Evolutionary conservation across 208 protist species (phyloP).

Genomic region (Wallacemonas sp.): DNA sequence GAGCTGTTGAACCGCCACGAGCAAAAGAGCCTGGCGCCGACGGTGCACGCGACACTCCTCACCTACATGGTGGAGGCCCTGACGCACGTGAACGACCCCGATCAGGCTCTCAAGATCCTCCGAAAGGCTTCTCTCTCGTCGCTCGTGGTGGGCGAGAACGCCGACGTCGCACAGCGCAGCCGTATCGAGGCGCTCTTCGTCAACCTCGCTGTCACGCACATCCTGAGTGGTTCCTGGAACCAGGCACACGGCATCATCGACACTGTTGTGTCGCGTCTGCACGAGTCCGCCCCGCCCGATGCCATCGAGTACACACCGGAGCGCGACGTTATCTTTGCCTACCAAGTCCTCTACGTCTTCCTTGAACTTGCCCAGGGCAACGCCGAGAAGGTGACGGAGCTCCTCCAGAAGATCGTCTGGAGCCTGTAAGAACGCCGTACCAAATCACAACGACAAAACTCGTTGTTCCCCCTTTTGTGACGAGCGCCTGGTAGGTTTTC

Average conservation of each 20-base stretch:
- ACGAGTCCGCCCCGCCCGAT: conserved; percentile 47
- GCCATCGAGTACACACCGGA: conserved; percentile 60
- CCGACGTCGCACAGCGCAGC: conserved; percentile 67
- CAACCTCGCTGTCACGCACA: conserved; percentile 81
- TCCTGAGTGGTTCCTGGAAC: conserved; percentile 82
- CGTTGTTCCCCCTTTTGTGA: no score
- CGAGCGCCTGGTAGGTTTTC: no score
- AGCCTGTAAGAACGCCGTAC: conserved; percentile 29
- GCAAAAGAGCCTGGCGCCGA: conserved; percentile 52
- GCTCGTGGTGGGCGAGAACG: conserved; percentile 46
- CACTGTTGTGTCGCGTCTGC: conserved; percentile 78
- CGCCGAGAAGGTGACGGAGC: conserved; percentile 75
- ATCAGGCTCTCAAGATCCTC: conserved; percentile 71
- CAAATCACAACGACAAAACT: no score
- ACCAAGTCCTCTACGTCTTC: conserved; percentile 79
- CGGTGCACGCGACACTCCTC: conserved; percentile 74
- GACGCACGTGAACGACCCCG: conserved; percentile 81
- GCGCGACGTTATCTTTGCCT: conserved; percentile 68
- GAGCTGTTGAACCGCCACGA: conserved; percentile 73
- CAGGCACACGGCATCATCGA: conserved; percentile 82
- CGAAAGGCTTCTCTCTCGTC: conserved; percentile 65
- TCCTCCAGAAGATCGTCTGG: conserved; percentile 73
- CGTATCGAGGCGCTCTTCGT: conserved; percentile 86
- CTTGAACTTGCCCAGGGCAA: conserved; percentile 87
- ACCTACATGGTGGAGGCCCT: conserved; percentile 85